Percentiles rank a stretch among this genome's conserved stretches.
Conservation (phyloP, 2,329 filamentous ascomycete genomes). For the Xenosphaeropsis pyriputrescens region DNA sequence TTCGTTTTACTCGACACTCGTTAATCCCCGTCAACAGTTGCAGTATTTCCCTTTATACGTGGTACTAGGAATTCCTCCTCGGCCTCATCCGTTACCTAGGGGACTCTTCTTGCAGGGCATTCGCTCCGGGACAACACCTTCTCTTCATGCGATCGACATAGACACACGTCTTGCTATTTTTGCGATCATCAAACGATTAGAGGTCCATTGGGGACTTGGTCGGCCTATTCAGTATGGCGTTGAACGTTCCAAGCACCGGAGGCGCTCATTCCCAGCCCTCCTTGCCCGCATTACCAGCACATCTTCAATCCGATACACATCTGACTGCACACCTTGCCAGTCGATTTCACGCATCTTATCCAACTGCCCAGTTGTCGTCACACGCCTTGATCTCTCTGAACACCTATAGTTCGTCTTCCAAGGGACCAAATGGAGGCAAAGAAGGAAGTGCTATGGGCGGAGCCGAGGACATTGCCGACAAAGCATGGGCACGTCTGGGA, state of each 20-base stretch:
- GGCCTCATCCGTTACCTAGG: too few relatives aligned
- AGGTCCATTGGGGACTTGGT: not conserved
- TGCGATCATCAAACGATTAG: too few relatives aligned
- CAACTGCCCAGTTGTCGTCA: slow-evolving; percentile 78
- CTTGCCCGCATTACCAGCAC: slow-evolving; percentile 73
- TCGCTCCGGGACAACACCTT: too few relatives aligned
- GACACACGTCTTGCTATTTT: too few relatives aligned
- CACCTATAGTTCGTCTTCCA: slow-evolving; percentile 81
- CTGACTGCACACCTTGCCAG: slow-evolving; percentile 71
- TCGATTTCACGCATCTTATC: slow-evolving; percentile 82
- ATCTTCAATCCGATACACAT: slow-evolving; percentile 64
- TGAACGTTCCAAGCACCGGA: slow-evolving; percentile 26
- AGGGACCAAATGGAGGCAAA: slow-evolving; percentile 79
- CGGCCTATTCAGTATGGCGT: slow-evolving; percentile 35
- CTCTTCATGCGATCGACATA: too few relatives aligned
- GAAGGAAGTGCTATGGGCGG: slow-evolving; percentile 87
- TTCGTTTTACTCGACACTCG: too few relatives aligned
- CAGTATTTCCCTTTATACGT: too few relatives aligned
- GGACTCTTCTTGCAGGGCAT: too few relatives aligned
- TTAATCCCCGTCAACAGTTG: too few relatives aligned
- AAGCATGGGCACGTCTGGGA: slow-evolving; percentile 74
- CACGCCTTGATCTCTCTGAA: slow-evolving; percentile 88
- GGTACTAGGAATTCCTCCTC: too few relatives aligned
- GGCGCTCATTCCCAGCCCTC: slow-evolving; percentile 71
- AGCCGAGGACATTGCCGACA: slow-evolving; percentile 79